Base-by-base conservation (phyloP, 2,329 filamentous ascomycete species). In the Venturiaceae sp. region DNA sequence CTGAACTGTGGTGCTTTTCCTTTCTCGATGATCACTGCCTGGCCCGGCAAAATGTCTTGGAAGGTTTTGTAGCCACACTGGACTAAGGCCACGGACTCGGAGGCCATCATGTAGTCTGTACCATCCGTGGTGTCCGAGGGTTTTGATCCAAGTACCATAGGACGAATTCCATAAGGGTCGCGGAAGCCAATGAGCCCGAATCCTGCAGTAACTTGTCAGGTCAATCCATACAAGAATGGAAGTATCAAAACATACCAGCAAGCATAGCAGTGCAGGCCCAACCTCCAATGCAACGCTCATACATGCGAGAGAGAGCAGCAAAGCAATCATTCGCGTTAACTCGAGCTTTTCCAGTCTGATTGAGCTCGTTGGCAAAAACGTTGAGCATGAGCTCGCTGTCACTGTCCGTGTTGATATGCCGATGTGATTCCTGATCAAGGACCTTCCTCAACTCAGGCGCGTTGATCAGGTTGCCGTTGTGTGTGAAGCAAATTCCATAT, bases 401-500 rank as follows among this genome's bases (percentile, higher is more conserved):
- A 60, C 86, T 91, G 67, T 95, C 90, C 30, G 90, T 92, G 74
- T 95, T 96, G 77, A 94, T 88, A 71, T 95, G 90, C 64, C 90
- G 82, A 68, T 89, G 89, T 7, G 88, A 89, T 63, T 88, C 87
- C 63, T 85, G 77, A 66, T 95, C 90, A 53, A 95, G 78, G 68
- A 85, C 89, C 61, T 78, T 74, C 69, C 82, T 83, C 53, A 95
- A 77, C 56, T 88, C 84, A 1, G 80, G 79, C 5, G 86, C 83
- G 68, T 95, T 90, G 76, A 95, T 88, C 52, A 96, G 78, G 73
- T 96, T 96, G 61, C 92, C 91, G 68, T 96, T 96, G 74, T 94
- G 86, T 23, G 86, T 82, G 69, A 94, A 82, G 67, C 82, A 88
- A 65, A 95, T 87, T 53, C 90, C 90, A 68, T 90, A 94, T 1